Base-by-base conservation (phyloP, 148 eudicot genomes). In the Spergularia marina region DNA sequence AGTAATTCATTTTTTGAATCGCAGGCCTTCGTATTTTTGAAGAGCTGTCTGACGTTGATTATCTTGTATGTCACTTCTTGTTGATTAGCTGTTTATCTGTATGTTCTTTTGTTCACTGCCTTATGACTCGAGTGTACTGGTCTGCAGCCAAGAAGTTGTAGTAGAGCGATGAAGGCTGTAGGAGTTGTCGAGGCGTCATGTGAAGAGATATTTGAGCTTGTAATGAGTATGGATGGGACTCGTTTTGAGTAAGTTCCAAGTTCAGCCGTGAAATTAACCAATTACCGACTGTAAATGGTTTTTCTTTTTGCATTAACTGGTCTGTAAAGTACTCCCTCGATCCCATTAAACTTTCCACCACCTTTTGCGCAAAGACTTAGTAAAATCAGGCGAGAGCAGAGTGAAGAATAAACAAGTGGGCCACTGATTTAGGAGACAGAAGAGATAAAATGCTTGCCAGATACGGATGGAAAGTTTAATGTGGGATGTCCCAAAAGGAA, bases 141-240 rank as follows among this genome's bases (percentile, higher is more conserved):
- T 78, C 51, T 86, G 81, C 88, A 96, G 98, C 99, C 99, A 55
- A 92, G 96, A 83, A 92, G 99, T 86, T 96, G 98, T 86, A 96
- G 99, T 82, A 86, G 98, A 86, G 99, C 98, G 65, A 96, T 92
- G 99, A 96, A 90, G 84, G 99, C 99, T 80, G 99, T 89, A 21
- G 99, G 99, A 65, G 96, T 96, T 70, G 99, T 96, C 78, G 99
- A 96, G 79, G 95, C 98, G 81, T 86, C 88, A 10, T 96, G 99
- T 83, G 99, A 91, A 87, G 97, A 96, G 81, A 84, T 91, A 80
- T 96, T 96, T 86, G 92, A 96, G 86, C 94, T 96, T 84, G 87
- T 96, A 66, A 96, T 96, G 98, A 90, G 98, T 84, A 96, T 96
- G 99, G 97, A 96, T 78, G 85, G 91, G 39, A 89, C 98, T 75